Base-by-base conservation (phyloP, 495 filamentous ascomycete genomes). In the Daldinia caldariorum region DNA sequence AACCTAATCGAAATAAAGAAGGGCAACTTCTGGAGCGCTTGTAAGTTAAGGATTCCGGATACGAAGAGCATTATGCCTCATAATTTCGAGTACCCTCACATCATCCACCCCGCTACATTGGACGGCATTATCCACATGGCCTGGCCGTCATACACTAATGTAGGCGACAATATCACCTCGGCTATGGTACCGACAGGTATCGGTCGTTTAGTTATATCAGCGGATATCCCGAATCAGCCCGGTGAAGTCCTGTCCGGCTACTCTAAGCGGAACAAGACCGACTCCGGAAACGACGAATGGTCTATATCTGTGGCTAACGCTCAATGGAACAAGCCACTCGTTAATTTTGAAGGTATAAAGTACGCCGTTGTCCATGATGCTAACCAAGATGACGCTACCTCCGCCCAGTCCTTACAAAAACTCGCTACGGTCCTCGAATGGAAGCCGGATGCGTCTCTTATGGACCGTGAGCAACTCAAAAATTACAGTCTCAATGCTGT, bases 101-200 rank as follows among this genome's bases (percentile, higher is more conserved):
- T 86, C 12, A 76, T 87, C 16, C 85, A 88, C 55, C 85, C 85
- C 0, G 79, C 80, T 0, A 84, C 83, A 0, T 50, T 84, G 2
- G 82, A 83, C 60, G 75, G 75, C 0, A 72, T 83, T 0, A 76
- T 83, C 50, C 65, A 8, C n/a, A 43, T 43, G 39, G 39, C 39
- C 7, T 43, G 14, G 1, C n/a, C n/a, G 1, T n/a, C 39, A 16
- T 43, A 43, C 39, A 43, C 39, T 3, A 43, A 43, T 13, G 5
- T 43, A n/a, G 9, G 9, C n/a, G 14, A 43, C 14, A n/a, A n/a
- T 43, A 43, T 43, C 9, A 43, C 39, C 16, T 43, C 39, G n/a
- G 39, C 39, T 4, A 43, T 43, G 39, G 39, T 43, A 43, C 39
- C 39, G 5, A 43, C 39, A 43, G 5, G 39, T 43, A 43, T 43